Base-by-base conservation (phyloP, 805 yeast species). In the Saccharomycopsis malanga region DNA sequence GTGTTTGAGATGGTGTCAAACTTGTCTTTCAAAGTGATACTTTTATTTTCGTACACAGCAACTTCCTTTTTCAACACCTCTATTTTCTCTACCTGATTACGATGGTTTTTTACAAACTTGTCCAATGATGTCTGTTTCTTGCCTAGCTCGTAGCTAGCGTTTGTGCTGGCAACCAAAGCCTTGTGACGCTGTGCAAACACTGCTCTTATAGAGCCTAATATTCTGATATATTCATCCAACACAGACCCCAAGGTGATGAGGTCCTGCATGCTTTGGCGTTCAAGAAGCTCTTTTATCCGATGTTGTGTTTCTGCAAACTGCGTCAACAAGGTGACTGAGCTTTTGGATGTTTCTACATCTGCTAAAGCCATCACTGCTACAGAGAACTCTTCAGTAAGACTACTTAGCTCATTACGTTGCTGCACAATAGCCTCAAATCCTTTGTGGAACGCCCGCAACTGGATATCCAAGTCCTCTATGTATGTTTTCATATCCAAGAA, bases 201-300 rank as follows among this genome's bases (percentile, higher is more conserved):
- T 39, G 78, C 74, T 54, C 82, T 76, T 27, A 87, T 75, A 24
- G 95, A 85, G 7, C 83, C 81, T 22, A 89, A 77, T 14, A 81
- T 68, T 42, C 98, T 73, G 42, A 81, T 69, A 61, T 93, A 89
- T 60, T 89, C 97, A 60, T 91, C 96, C 34, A 91, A 68, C 0
- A 95, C 86, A 22, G 84, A 76, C 1, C 95, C 95, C 40, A 91
- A 66, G 0, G 96, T 87, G 53, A 91, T 67, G 57, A 88, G 77
- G 55, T 91, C 97, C 61, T 87, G 95, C 64, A 84, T 64, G 49
- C 87, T 81, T 52, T 83, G 79, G 52, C 96, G 74, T 53, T 81
- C 88, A 40, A 87, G 67, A 40, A 86, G 70, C 44, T 86, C 91
- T 56, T 79, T 79, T 22, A 89, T 73, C 53, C 84, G 76, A 29